A percentile compares a stretch with the other conserved stretches of the same genome.
These are phyloP conservation scores for Kodamaea derodonti DNA, from an alignment of 1,139 yeast species.

Conservation along the genomic window DNA sequence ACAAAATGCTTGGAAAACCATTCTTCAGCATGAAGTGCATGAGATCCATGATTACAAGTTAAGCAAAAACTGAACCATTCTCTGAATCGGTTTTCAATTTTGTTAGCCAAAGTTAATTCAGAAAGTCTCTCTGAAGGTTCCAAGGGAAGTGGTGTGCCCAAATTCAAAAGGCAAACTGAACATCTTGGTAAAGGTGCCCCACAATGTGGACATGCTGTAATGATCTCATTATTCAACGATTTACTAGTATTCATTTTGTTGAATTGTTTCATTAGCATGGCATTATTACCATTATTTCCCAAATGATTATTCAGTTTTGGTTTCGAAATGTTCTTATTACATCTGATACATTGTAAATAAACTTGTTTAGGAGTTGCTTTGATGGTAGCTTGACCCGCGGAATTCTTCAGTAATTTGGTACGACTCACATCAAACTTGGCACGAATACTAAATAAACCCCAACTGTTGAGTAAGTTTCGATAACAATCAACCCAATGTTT, in stretches of 20 bases:
- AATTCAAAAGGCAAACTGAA: slow-evolving; percentile 77
- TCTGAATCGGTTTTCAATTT: slow-evolving; percentile 39
- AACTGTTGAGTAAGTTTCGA: slow-evolving; percentile 71
- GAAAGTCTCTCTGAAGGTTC: slow-evolving; percentile 20
- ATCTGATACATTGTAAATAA: slow-evolving; percentile 72
- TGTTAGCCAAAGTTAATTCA: slow-evolving; percentile 14
- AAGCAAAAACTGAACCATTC: slow-evolving; percentile 90
- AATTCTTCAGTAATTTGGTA: slow-evolving; percentile 56
- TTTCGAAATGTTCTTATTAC: slow-evolving; percentile 66
- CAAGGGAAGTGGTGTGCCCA: slow-evolving; percentile 67
- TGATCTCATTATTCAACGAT: slow-evolving; percentile 17
- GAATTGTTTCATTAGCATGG: slow-evolving; percentile 36
- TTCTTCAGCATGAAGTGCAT: slow-evolving; percentile 91
- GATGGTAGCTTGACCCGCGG: slow-evolving; percentile 45
- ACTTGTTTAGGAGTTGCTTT: slow-evolving; percentile 69
- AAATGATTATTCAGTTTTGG: slow-evolving; percentile 11
- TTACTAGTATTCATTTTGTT: slow-evolving; percentile 25
- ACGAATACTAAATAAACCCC: slow-evolving; percentile 74
- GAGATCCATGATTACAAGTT: slow-evolving; percentile 90
- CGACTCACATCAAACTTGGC: slow-evolving; percentile 85
- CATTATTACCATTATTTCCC: slow-evolving; percentile 13
- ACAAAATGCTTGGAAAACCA: slow-evolving; percentile 87
- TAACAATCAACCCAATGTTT: slow-evolving; percentile 78
- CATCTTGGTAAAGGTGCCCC: slow-evolving; percentile 89
- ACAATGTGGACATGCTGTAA: slow-evolving; percentile 72